Evolutionary conservation across 2,329 filamentous ascomycete genomes (phyloP).

Genomic region (Lecanicillium sp.): DNA sequence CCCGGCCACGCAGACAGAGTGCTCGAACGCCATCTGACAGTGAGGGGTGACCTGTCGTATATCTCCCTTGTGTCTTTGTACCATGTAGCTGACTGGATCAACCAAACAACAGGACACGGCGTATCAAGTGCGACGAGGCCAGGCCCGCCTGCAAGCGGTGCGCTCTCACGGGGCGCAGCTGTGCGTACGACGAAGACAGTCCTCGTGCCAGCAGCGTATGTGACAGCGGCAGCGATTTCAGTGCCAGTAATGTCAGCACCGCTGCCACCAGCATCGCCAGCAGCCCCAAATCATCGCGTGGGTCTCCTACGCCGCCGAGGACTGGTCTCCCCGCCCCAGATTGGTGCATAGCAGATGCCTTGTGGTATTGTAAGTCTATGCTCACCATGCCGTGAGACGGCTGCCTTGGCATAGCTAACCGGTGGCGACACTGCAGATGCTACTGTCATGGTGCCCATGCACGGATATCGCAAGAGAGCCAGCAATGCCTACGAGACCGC

Average conservation of each 20-base stretch:
- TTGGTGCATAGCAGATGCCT: too few species aligned
- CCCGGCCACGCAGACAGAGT: too few species aligned
- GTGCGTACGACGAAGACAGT: constrained; percentile 16
- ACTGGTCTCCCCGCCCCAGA: too few species aligned
- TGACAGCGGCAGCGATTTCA: neutral
- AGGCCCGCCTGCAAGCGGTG: constrained; percentile 43
- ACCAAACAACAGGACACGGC: constrained; percentile 34
- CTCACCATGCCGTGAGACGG: too few species aligned
- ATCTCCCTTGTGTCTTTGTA: neutral
- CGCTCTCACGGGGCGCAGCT: constrained; percentile 43
- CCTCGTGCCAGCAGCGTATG: neutral
- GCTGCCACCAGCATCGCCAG: neutral
- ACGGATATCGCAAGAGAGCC: neutral
- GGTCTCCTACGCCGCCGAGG: too few species aligned
- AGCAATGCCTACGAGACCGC: neutral
- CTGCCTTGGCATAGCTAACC: neutral
- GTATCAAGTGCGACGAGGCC: constrained; percentile 47
- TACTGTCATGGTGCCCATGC: neutral
- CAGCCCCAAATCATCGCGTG: neutral
- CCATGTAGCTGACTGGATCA: too few species aligned
- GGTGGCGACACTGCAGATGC: neutral
- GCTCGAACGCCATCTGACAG: too few species aligned
- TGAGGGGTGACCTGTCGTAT: neutral
- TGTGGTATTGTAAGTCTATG: too few species aligned
- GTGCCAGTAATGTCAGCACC: too few species aligned